Conservation (phyloP, 1,139 yeast species). For the Nakaseomyces kungkrabaensis region DNA sequence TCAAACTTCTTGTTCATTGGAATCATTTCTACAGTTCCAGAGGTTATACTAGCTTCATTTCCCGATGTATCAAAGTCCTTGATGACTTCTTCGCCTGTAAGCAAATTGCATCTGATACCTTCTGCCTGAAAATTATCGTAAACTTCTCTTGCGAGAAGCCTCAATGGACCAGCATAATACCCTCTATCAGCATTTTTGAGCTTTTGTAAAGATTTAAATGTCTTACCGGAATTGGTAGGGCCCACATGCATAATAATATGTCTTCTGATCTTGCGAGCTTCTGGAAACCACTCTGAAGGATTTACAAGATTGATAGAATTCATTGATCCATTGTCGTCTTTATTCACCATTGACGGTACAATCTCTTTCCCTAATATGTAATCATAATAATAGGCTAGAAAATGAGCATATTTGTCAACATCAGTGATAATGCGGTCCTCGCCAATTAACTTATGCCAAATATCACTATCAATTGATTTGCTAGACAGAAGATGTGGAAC, state of each 20-base stretch:
- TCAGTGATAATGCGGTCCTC: constrained; percentile 3
- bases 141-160: constrained; percentile 84
- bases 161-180: constrained; percentile 87
- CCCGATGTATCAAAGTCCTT: constrained; percentile 62
- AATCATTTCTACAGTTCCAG: constrained; percentile 94
- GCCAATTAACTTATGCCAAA: constrained; percentile 10
- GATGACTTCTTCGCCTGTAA: constrained; percentile 90
- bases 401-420: constrained; percentile 12
- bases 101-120: constrained; percentile 64
- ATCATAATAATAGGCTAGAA: constrained; percentile 14
- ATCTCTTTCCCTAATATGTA: constrained; percentile 20
- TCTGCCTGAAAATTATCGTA: constrained; percentile 66
- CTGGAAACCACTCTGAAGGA: constrained; percentile 85
- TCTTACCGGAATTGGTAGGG: constrained; percentile 96
- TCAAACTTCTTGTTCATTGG: constrained; percentile 61
- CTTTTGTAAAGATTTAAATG: constrained; percentile 68
- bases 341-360: constrained; percentile 14
- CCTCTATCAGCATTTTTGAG: constrained; percentile 68
- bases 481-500: constrained; percentile 13
- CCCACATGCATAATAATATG: constrained; percentile 86
- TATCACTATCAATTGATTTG: constrained; percentile 6
- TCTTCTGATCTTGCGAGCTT: constrained; percentile 70
- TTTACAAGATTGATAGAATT: constrained; percentile 40
- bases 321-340: constrained; percentile 3
- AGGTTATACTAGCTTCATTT: constrained; percentile 57